A percentile compares a stretch with the other conserved stretches of the same genome.
These are phyloP conservation scores for Amanita subjunquillea DNA, from an alignment of 768 basidiomycete genomes.

Conservation along the genomic window DNA sequence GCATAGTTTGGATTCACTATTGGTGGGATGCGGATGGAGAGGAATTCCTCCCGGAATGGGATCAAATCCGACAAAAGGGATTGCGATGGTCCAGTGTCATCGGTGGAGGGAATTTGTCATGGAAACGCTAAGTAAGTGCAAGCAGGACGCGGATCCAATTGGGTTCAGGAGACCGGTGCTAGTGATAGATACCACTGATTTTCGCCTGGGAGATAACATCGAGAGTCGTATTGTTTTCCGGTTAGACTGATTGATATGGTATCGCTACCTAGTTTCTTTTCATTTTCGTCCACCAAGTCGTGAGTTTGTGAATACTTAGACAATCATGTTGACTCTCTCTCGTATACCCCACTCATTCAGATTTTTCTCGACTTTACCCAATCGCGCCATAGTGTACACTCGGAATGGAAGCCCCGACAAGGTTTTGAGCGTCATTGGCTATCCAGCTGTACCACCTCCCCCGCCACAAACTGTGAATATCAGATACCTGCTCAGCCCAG, in stretches of 20 bases:
- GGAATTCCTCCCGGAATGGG: not conserved
- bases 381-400: slow-evolving; percentile 57
- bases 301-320: too few relatives aligned
- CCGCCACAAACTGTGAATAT: slow-evolving; percentile 50
- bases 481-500: slow-evolving; percentile 57
- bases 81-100: slow-evolving; percentile 24
- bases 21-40: slow-evolving; percentile 38
- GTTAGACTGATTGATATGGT: not conserved
- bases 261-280: not conserved
- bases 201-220: not conserved
- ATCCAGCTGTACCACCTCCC: slow-evolving; percentile 42
- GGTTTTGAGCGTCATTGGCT: slow-evolving; percentile 47
- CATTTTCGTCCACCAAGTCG: too few relatives aligned
- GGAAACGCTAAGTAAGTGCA: slow-evolving; percentile 7
- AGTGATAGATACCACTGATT: not conserved
- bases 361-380: not conserved
- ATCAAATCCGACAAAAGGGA: slow-evolving; percentile 14
- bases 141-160: not conserved
- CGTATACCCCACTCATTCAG: not conserved
- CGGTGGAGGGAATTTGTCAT: slow-evolving; percentile 7
- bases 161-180: not conserved
- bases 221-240: not conserved
- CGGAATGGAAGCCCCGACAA: slow-evolving; percentile 48
- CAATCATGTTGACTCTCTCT: not conserved
- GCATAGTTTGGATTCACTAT: slow-evolving; percentile 33